Conservation (phyloP, 2,329 filamentous ascomycete species). For the Aspergillus pseudonomiae region DNA sequence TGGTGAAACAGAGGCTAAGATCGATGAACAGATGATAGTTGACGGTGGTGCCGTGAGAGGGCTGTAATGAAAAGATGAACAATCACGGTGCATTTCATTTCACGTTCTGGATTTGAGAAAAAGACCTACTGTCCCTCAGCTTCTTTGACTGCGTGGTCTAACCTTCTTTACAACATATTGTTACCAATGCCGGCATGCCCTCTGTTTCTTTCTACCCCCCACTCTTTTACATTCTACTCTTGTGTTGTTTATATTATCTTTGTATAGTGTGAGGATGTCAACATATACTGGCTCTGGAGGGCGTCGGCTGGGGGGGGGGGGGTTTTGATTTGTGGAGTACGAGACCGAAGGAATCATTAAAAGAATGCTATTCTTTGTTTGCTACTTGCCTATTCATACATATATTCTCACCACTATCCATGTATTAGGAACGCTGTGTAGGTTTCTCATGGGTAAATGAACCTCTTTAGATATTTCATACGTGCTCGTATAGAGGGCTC, state of each 20-base stretch:
- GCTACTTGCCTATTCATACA: neutral
- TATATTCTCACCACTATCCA: conserved; percentile 60
- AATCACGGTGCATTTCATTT: neutral
- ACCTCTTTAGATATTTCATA: neutral
- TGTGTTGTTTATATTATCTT: neutral
- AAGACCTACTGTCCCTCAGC: neutral
- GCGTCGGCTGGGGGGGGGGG: neutral
- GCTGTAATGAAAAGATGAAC: conserved; percentile 17
- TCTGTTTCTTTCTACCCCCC: neutral
- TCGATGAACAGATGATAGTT: conserved; percentile 65
- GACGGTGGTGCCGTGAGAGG: conserved; percentile 59
- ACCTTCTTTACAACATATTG: neutral
- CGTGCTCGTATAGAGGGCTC: neutral
- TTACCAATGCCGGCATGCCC: neutral
- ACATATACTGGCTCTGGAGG: neutral
- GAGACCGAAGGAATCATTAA: neutral
- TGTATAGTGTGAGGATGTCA: neutral
- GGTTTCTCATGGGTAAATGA: neutral
- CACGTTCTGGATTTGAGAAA: neutral
- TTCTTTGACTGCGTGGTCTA: neutral
- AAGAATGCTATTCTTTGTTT: neutral
- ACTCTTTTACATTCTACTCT: neutral
- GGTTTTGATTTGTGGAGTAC: neutral
- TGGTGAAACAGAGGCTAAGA: conserved; percentile 54
- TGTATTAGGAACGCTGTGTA: neutral